Evolutionary conservation across 805 yeast genomes (phyloP).

Genomic region (Ogataea pini): DNA sequence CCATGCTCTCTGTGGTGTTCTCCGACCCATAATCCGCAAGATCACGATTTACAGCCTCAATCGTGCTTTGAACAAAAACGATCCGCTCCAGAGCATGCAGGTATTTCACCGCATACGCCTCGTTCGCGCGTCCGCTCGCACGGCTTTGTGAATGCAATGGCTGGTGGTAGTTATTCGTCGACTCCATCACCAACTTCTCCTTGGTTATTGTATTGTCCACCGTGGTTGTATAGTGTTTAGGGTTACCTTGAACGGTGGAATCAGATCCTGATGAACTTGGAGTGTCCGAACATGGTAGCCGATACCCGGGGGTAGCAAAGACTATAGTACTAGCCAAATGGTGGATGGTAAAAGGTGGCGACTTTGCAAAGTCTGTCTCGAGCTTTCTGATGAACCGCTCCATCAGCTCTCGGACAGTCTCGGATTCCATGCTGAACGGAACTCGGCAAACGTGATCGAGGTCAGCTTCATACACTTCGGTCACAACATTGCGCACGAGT

Average conservation of each 20-base stretch:
- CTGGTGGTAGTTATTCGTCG: slow-evolving; percentile 19
- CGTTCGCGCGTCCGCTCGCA: slow-evolving; percentile 4
- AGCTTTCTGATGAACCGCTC: slow-evolving; percentile 15
- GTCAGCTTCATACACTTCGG: slow-evolving; percentile 21
- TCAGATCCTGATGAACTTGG: not conserved
- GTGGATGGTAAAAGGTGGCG: slow-evolving; percentile 35
- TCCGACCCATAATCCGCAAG: slow-evolving; percentile 20
- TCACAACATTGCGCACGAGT: slow-evolving; percentile 14
- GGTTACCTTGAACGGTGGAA: not conserved
- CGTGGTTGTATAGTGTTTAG: slow-evolving; percentile 16
- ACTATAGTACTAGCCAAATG: slow-evolving; percentile 22
- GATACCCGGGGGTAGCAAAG: slow-evolving; percentile 20
- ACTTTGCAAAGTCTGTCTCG: slow-evolving; percentile 16
- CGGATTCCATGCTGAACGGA: slow-evolving; percentile 15
- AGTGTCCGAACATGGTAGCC: not conserved
- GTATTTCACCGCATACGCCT: slow-evolving; percentile 27
- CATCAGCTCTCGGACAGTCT: slow-evolving; percentile 19
- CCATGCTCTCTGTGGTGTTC: slow-evolving; percentile 12
- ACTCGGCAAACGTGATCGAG: slow-evolving; percentile 13
- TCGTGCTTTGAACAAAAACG: slow-evolving; percentile 27
- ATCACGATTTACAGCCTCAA: slow-evolving; percentile 23
- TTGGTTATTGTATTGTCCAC: slow-evolving; percentile 20
- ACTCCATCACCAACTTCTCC: slow-evolving; percentile 18
- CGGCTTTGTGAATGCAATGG: slow-evolving; percentile 1
- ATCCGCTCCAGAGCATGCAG: slow-evolving; percentile 27